Percentiles rank a stretch among this genome's conserved stretches.
These are phyloP conservation scores for Stereum hirsutum DNA, from an alignment of 1,284 basidiomycete genomes.

Conservation along the genomic window DNA sequence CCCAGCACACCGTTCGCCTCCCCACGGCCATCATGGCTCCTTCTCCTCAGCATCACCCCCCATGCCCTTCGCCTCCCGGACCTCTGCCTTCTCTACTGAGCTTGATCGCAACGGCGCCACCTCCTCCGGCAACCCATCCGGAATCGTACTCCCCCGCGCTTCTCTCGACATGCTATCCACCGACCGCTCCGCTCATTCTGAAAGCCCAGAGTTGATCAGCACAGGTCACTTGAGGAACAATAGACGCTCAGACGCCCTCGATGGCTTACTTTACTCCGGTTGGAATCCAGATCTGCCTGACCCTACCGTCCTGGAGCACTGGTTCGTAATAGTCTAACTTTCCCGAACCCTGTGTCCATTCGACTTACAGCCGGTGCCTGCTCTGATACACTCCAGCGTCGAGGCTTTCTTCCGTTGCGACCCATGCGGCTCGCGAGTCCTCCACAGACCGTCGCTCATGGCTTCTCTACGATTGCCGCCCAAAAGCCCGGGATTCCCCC, in stretches of 20 bases:
- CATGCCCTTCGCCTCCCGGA: slow-evolving; percentile 4
- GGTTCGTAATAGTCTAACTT: too few relatives aligned
- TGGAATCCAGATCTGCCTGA: slow-evolving; percentile 80
- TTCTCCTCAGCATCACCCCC: slow-evolving; percentile 13
- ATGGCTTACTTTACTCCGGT: slow-evolving; percentile 60
- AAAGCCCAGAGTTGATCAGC: slow-evolving; percentile 45
- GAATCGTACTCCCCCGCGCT: slow-evolving; percentile 37
- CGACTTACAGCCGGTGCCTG: slow-evolving; percentile 6
- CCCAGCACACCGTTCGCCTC: slow-evolving; percentile 24
- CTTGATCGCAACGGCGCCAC: neutral
- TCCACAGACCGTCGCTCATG: slow-evolving; percentile 74
- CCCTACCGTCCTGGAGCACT: slow-evolving; percentile 59
- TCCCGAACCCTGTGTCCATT: too few relatives aligned
- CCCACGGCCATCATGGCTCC: slow-evolving; percentile 11
- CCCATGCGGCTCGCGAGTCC: slow-evolving; percentile 70
- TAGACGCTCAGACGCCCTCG: slow-evolving; percentile 35
- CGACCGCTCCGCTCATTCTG: slow-evolving; percentile 34
- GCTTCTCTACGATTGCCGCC: slow-evolving; percentile 68
- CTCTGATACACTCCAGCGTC: slow-evolving; percentile 35
- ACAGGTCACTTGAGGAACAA: too few relatives aligned
- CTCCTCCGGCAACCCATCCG: slow-evolving; percentile 10
- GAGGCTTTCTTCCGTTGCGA: slow-evolving; percentile 77
- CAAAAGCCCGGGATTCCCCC: slow-evolving; percentile 69
- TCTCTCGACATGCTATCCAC: slow-evolving; percentile 35
- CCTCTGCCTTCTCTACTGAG: slow-evolving; percentile 5